Base-by-base conservation (phyloP, 2,329 filamentous ascomycete genomes). In the Epichloe typhina region DNA sequence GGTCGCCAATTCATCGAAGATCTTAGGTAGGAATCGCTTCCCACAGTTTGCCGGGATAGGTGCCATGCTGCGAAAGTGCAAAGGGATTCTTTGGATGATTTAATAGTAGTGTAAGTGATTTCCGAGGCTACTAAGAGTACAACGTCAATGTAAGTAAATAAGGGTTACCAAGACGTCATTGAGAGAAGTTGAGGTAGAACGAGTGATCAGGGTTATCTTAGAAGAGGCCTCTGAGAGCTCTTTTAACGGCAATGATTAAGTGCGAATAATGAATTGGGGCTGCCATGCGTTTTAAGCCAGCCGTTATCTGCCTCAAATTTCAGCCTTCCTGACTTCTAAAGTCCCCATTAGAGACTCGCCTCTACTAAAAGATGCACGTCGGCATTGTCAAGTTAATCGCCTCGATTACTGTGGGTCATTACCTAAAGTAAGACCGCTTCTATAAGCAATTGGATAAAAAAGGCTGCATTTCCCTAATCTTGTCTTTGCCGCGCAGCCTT, bases 1-100 rank as follows among this genome's bases (percentile, higher is more conserved):
- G 23, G 46, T 31, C 43, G 62, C 61, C n/a, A 63, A 49, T 21
- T 42, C 43, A 37, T 64, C 62, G 38, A 64, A 51, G n/a, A 63
- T 61, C 40, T 62, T 58, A 5, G 61, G 61, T 21, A 64, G 55
- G 3, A 64, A 48, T 36, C 62, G 51, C 40, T 50, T 57, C 12
- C 59, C 60, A 41, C 58, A 57, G 11, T 21, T 9, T 13, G 8
- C 5, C 17, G 40, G 21, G 12, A 42, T 23, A 23, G 37, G 15
- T 17, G 40, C 19, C 40, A 42, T 42, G 40, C 21, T 12, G 40
- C 4, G 19, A 42, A 42, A 21, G 9, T 39, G 15, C 0, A 0
- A n/a, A n/a, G n/a, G 12, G n/a, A 17, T 39, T 8, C 3, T 7
- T 39, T 39, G 0, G n/a, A 39, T 5, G 8, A 0, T 39, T 8